phyloP scores from a whole-genome alignment of 2,329 filamentous ascomycete genomes.

The Pseudogymnoascus pannorum region DNA sequence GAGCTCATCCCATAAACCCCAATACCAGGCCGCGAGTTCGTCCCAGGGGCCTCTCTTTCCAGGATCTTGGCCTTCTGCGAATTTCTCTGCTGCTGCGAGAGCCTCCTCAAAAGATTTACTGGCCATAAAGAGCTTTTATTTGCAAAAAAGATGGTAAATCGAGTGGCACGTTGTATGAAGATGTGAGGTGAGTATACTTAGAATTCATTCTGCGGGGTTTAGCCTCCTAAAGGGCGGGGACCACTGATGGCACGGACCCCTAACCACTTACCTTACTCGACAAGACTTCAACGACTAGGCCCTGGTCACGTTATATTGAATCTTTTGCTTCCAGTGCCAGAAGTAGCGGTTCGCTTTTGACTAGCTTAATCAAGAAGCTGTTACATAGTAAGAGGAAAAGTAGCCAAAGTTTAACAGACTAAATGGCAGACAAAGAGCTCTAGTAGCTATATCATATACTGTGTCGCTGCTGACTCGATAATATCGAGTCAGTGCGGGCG shows the following conservation, averaged over 20 bases:
- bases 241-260: background rate
- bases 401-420: background rate
- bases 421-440: background rate
- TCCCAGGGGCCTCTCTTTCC: slow-evolving; percentile 8
- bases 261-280: background rate
- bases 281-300: background rate
- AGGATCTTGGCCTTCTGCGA: background rate
- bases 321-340: background rate
- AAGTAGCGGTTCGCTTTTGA: background rate
- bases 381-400: background rate
- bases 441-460: background rate
- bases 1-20: slow-evolving; percentile 10
- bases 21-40: slow-evolving; percentile 10
- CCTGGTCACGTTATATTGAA: background rate
- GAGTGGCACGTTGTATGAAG: background rate
- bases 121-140: background rate
- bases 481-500: background rate
- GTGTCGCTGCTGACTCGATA: background rate
- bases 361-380: background rate
- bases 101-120: background rate
- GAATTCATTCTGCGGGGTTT: background rate
- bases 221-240: background rate
- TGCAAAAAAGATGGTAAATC: background rate
- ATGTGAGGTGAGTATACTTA: background rate
- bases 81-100: background rate